Base-by-base conservation (phyloP, 352 stramenopile species). In the Saprolegnia parasitica region DNA sequence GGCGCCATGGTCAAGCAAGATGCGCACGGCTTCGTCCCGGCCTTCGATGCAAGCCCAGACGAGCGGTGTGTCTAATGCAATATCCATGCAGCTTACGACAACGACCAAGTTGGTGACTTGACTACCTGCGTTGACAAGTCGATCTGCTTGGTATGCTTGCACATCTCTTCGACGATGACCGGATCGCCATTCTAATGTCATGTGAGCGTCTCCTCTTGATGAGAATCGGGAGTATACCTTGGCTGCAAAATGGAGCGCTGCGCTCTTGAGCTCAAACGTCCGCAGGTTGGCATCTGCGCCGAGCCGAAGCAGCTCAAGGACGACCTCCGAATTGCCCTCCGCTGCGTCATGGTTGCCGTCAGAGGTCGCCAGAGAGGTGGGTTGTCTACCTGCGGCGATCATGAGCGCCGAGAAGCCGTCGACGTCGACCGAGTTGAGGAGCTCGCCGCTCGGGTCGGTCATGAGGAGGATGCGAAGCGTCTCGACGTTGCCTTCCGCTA, bases 371-470 rank as follows among this genome's bases (percentile, higher is more conserved):
- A 46, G 13, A 18, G 18, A 39, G 15, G 21, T 49, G 2, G 32
- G 42, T 15, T 49, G 42, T n/a, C 2, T 35, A 65, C 57, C 57
- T 2, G 84, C 78, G 6, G 86, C 84, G 57, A 94, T 87, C 86
- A 94, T 91, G 50, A 94, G 77, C 57, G 86, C 86, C 35, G 86
- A 89, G 74, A 94, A 94, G 64, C 86, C 86, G 62, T 94, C 86
- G 26, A 91, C 84, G 74, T 94, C 86, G 61, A 89, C 77, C 61
- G 87, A 83, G 65, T 94, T 79, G 46, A 90, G 68, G 37, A 74
- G 71, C 26, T 90, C 82, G 56, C 76, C 76, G 54, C 77, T 73
- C 29, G 80, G 79, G 47, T 92, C 84, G 58, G 89, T 65, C 55
- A 91, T 83, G 50, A 81, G 74, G 40, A 81, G 75, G 0, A 93